phyloP scores from a whole-genome alignment of 1,284 basidiomycete genomes.

The Pseudozyma sp. region DNA sequence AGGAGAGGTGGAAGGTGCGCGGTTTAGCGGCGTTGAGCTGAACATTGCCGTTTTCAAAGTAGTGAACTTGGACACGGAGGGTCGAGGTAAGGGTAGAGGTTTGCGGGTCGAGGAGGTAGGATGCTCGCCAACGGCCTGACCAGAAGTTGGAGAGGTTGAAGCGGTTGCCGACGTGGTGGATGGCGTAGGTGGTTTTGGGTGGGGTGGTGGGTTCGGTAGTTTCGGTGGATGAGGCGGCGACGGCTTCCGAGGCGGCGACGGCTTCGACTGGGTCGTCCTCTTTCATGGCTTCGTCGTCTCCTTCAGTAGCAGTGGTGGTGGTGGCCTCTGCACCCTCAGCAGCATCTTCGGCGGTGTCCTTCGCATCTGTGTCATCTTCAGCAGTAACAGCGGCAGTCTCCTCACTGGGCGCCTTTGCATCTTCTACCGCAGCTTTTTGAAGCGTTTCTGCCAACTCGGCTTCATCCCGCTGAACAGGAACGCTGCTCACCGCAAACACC shows the following conservation, averaged over 20 bases:
- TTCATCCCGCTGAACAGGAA: slow-evolving; percentile 17
- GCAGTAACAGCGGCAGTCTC: slow-evolving; percentile 21
- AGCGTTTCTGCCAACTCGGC: slow-evolving; percentile 14
- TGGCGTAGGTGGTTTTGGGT: slow-evolving; percentile 32
- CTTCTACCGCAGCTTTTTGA: slow-evolving; percentile 22
- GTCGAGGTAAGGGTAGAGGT: slow-evolving; percentile 11
- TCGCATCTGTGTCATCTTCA: neutral
- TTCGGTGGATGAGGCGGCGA: slow-evolving; percentile 4
- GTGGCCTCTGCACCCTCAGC: slow-evolving; percentile 17
- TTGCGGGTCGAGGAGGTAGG: slow-evolving; percentile 49
- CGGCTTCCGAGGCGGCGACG: slow-evolving; percentile 22
- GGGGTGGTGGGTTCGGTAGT: neutral
- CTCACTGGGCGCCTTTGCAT: slow-evolving; percentile 29
- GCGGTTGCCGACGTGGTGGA: slow-evolving; percentile 65
- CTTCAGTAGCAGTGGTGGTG: neutral
- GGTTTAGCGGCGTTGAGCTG: slow-evolving; percentile 55
- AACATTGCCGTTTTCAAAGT: slow-evolving; percentile 69
- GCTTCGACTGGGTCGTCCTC: slow-evolving; percentile 26
- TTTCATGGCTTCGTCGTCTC: slow-evolving; percentile 3
- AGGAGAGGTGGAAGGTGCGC: slow-evolving; percentile 32
- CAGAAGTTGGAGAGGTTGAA: slow-evolving; percentile 68
- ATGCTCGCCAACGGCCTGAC: slow-evolving; percentile 64
- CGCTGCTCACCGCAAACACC: slow-evolving; percentile 44
- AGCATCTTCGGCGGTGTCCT: slow-evolving; percentile 8
- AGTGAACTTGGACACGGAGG: slow-evolving; percentile 62